Base-by-base conservation (phyloP, 1,139 yeast genomes). In the Petasospora fabianii region DNA sequence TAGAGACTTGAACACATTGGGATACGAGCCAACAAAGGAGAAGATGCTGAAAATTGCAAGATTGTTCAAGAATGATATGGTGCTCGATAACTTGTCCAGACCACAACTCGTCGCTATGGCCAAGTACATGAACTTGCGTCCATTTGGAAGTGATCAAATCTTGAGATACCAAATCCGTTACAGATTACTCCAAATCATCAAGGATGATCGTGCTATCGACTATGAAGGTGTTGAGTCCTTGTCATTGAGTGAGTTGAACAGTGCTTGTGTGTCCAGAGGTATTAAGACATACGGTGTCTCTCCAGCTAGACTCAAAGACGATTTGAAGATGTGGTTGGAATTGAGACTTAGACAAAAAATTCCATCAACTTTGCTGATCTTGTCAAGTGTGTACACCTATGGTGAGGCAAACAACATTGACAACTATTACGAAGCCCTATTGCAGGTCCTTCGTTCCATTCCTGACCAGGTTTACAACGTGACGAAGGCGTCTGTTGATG, bases 381-480 rank as follows among this genome's bases (percentile, higher is more conserved):
- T 92, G 50, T 77, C 90, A 30, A 82, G 90, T 43, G 95, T 97
- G 27, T 92, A 84, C 64, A 84, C 94, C 21, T 92, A 90, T 60
- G 96, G 95, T 39, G 90, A 71, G 50, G 68, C 71, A 49, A 67
- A 76, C 30, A 75, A 77, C 50, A 77, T 85, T 62, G 64, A 62
- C 36, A 54, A 56, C 35, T 70, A 80, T 39, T 88, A 85, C 61
- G 96, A 90, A 54, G 97, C 96, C 16, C 75, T 92, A 49, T 71
- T 84, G 53, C 90, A 94, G 14, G 97, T 92, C 12, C 71, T 92
- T 56, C 77, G 88, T 41, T 83, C 96, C 5, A 80, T 92, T 53
- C 98, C 98, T 29, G 95, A 87, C 59, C 97, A 92, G 63, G 87
- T 90, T 42, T 92, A 86, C 67, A 95, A 92, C 60, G 96, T 90